Evolutionary conservation across 371 early-diverging fungal genomes (phyloP), one percentile per base, ranked within the genome.

Genomic region (Mucor ambiguus): DNA sequence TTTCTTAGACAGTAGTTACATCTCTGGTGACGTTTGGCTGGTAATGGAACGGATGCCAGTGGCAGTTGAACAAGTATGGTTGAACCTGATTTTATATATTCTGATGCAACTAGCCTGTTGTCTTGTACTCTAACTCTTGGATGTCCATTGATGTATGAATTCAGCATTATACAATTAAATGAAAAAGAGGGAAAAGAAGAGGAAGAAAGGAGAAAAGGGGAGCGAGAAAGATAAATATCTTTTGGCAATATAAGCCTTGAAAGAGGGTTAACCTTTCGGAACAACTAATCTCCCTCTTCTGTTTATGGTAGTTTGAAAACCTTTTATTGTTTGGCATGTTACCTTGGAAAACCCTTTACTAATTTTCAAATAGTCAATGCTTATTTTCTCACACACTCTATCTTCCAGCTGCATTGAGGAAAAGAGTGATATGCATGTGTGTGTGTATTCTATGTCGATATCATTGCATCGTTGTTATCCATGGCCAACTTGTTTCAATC

Each of bases 1-100:
- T 73, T 72, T 24, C 69, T 44, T 5, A 82, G 61, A 69, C 82
- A 82, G 59, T 75, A 76, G 48, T 82, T 82, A 44, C 82, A 82
- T 33, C 78, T 64, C 30, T 82, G 71, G 35, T 72, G 76, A 29
- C 82, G 73, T 60, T 75, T 73, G 2, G 76, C 55, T 33, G 82
- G 82, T 44, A 73, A 61, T 26, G 82, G 82, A 8, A 82, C 74
- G 8, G 72, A 73, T 3, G 74, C 75, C n/a, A 81, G 57, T 28
- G 79, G 65, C 35, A 72, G 65, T 58, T 80, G 73, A 29, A 70
- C 49, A 52, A 80, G 55, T 22, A 80, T 38, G 0, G 62, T 66
- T 4, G 77, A 57, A n/a, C 77, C 80, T 2, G 77, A 32, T 52
- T 66, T 59, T 26, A 71, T 61, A 12, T 56, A 58, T 61, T 68